Conservation (phyloP, 371 early-diverging fungal species). For the Saksenaea vasiformis region DNA sequence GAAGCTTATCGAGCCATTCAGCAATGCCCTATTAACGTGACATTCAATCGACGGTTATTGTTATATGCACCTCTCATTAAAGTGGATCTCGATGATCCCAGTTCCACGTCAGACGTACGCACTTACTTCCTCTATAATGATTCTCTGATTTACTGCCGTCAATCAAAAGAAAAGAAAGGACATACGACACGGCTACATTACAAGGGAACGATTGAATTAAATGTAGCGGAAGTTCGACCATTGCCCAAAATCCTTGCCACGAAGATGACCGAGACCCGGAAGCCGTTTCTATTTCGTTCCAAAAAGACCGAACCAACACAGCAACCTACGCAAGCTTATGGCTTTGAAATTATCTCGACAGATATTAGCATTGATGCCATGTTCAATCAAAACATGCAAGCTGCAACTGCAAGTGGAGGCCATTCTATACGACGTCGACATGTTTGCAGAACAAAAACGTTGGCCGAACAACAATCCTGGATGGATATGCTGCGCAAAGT, state of each 20-base stretch:
- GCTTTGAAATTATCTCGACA: slow-evolving; percentile 6
- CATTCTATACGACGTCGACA: neutral
- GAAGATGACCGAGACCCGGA: slow-evolving; percentile 4
- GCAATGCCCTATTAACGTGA: slow-evolving; percentile 24
- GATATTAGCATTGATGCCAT: neutral
- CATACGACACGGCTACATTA: slow-evolving; percentile 10
- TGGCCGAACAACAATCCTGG: slow-evolving; percentile 9
- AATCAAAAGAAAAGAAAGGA: slow-evolving; percentile 15
- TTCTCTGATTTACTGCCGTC: slow-evolving; percentile 19
- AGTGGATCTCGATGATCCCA: slow-evolving; percentile 28
- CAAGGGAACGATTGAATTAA: slow-evolving; percentile 18
- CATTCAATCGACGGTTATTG: slow-evolving; percentile 24
- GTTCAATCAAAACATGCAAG: neutral
- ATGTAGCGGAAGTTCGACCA: slow-evolving; percentile 14
- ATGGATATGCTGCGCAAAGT: slow-evolving; percentile 5
- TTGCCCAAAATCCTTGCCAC: neutral
- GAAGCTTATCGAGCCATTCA: slow-evolving; percentile 21
- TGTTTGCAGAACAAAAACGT: neutral
- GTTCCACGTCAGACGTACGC: slow-evolving; percentile 19
- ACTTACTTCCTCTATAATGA: slow-evolving; percentile 36
- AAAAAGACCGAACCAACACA: slow-evolving; percentile 23
- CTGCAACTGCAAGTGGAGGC: neutral
- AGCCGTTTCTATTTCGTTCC: slow-evolving; percentile 11
- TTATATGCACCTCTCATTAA: slow-evolving; percentile 24
- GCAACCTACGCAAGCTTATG: neutral